Conservation (phyloP, 140 eudicot species). For the Anethum foeniculum region DNA sequence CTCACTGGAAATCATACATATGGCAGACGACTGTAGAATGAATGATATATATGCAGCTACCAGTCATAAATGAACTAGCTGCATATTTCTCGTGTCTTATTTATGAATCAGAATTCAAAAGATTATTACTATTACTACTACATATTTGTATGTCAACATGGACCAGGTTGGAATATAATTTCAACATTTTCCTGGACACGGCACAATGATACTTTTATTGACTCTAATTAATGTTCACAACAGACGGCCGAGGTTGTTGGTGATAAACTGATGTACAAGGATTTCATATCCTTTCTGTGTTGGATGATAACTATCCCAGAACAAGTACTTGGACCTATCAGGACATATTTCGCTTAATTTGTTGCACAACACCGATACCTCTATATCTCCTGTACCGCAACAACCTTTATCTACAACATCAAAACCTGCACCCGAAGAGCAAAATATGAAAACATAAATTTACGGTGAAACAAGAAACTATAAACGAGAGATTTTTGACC, state of each 20-base stretch:
- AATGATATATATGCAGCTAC: conserved; percentile 1
- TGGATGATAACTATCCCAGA: conserved; percentile 68
- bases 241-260: conserved; percentile 22
- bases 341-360: conserved; percentile 18
- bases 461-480: too few relatives aligned
- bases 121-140: not conserved
- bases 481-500: too few relatives aligned
- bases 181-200: not conserved
- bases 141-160: not conserved
- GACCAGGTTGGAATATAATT: not conserved
- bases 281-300: conserved; percentile 38
- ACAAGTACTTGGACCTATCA: conserved; percentile 39
- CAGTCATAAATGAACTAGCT: not conserved
- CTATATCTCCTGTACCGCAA: conserved; percentile 48
- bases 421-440: conserved; percentile 14
- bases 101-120: not conserved
- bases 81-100: not conserved
- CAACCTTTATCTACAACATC: conserved; percentile 42
- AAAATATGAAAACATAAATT: not conserved
- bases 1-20: not conserved
- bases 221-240: conserved; percentile 4
- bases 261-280: conserved; percentile 15
- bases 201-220: not conserved
- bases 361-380: conserved; percentile 42
- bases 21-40: not conserved